Base-by-base conservation (phyloP, 768 basidiomycete species). In the Lactarius hengduanensis region DNA sequence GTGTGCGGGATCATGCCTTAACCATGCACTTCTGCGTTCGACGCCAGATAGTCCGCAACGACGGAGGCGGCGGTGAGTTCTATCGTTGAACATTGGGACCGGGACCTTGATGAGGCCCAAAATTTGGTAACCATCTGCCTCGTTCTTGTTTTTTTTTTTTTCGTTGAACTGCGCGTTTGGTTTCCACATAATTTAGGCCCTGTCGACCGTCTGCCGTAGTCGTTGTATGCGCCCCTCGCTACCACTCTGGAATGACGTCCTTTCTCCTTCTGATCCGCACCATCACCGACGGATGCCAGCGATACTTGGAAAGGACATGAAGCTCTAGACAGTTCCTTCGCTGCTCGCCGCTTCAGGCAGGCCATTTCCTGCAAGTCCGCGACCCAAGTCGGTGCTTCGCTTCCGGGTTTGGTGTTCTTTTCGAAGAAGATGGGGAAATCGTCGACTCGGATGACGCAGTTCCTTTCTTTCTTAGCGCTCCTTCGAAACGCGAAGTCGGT, bases 401-500 rank as follows among this genome's bases (percentile, higher is more conserved):
- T 41, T 41, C 15, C 16, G 40, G 40, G n/a, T 26, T 11, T 50
- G 3, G n/a, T 22, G 11, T 50, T 22, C 22, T 9, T 20, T 50
- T n/a, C 47, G 47, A 50, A 50, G 47, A 50, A 50, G 47, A 50
- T 16, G n/a, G n/a, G 15, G 47, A 50, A 50, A 22, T 50, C 10
- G n/a, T n/a, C 22, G 41, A 18, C 41, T 7, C 16, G 41, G 26
- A 53, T 26, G 26, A 53, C 16, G 13, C 18, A 3, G 11, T 56
- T 56, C 26, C 18, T 56, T 18, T 56, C 55, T 32, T 18, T 56
- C 32, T 3, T 28, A 10, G 16, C 16, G 55, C 38, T 54, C 54
- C 59, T 38, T 26, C 61, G 56, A 61, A 57, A 54, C 22, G 71
- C 34, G 70, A 69, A 43, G 71, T 74, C 20, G 70, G 72, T 65